Base-by-base conservation (phyloP, 2,329 filamentous ascomycete genomes). In the Diaporthe vaccinii region DNA sequence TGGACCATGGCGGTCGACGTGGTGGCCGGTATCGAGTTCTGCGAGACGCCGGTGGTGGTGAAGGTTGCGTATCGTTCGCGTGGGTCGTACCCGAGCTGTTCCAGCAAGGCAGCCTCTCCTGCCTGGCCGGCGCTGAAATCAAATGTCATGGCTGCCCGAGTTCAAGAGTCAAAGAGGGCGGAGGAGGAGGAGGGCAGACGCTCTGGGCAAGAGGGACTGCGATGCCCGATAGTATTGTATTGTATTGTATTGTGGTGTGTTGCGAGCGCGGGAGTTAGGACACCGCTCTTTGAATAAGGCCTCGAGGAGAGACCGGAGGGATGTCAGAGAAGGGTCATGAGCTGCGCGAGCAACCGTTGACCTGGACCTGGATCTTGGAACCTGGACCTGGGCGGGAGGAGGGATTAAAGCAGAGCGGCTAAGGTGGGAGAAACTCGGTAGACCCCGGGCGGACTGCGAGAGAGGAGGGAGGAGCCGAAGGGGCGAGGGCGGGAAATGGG, bases 11-110 rank as follows among this genome's bases (percentile, higher is more conserved):
- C 69, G 68, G 72, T 69, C 39, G 74, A 81, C 79, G 86, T 85
- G 76, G 83, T 79, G 78, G 82, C 80, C 74, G 84, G 79, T 74
- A 84, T 82, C 76, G 85, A 78, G 77, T 82, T 80, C 78, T 83
- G 80, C 78, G 85, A 78, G 44, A 82, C 79, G 75, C 83, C 84
- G 78, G 82, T 84, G 46, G 65, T 68, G 79, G 83, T 85, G 86
- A 85, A 86, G 83, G 81, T 76, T 76, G 88, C 86, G 81, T 90
- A 90, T 82, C 88, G 87, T 79, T 90, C 87, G 84, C 88, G 87
- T 80, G 87, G 87, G 82, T 92, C 89, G 84, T 88, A 92, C 79
- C 85, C 83, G 78, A 86, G 88, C 81, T 92, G 86, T 82, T 92
- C 90, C 82, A 92, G 82, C 81, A 92, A 87, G 82, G 87, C 89